These are phyloP conservation scores for Nematocida ironsii DNA, from an alignment of 371 early-diverging fungal species.

Conservation along the genomic window DNA sequence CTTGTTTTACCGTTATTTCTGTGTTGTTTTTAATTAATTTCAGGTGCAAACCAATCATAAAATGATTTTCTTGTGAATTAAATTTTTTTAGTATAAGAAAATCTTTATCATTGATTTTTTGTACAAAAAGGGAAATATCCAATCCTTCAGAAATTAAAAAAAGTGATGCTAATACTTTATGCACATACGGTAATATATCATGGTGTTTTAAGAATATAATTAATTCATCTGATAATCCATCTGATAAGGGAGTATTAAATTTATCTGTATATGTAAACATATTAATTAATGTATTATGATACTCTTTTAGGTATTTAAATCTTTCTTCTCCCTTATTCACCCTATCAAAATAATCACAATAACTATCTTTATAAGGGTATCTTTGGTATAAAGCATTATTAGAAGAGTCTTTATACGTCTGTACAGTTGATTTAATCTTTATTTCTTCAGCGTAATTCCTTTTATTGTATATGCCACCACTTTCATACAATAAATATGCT, in stretches of 20 bases:
- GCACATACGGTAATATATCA: background rate
- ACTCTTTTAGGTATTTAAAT: background rate
- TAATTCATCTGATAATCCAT: background rate
- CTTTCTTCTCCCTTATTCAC: too few relatives aligned
- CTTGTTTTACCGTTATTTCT: too few relatives aligned
- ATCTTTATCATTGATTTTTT: background rate
- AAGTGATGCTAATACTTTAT: background rate
- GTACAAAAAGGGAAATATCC: background rate
- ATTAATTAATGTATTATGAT: background rate
- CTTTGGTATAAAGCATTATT: too few relatives aligned
- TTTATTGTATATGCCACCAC: too few relatives aligned
- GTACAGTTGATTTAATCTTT: too few relatives aligned
- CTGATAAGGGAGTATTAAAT: background rate
- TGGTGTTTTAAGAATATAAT: background rate
- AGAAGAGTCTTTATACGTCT: too few relatives aligned
- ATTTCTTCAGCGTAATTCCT: too few relatives aligned
- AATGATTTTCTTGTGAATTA: background rate
- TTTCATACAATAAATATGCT: too few relatives aligned
- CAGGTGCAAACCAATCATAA: background rate
- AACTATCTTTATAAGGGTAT: too few relatives aligned
- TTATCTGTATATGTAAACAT: background rate
- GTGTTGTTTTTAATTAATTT: too few relatives aligned
- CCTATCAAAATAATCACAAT: too few relatives aligned
- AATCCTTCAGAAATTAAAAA: background rate
- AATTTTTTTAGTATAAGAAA: background rate